These are phyloP conservation scores for Hsuehochloa calcarea DNA, from an alignment of 176 grass and related monocot genomes.

Conservation along the genomic window DNA sequence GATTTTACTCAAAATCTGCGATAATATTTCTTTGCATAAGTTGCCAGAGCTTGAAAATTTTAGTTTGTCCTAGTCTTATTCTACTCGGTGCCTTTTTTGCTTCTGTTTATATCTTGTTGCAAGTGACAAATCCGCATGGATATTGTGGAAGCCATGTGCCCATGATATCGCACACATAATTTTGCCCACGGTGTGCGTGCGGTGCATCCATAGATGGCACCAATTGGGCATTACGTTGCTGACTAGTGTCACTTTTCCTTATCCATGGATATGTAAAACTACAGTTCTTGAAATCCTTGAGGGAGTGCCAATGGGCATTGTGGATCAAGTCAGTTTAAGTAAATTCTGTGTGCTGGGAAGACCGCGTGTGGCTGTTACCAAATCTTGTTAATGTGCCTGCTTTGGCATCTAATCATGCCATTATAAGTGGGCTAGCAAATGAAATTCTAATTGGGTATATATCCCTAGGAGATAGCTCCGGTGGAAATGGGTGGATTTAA, in stretches of 20 bases:
- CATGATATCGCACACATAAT: background rate
- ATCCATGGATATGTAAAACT: background rate
- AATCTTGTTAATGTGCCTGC: background rate
- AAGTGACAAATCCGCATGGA: background rate
- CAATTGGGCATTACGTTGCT: background rate
- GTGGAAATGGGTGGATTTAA: background rate
- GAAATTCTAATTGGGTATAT: background rate
- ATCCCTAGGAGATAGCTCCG: background rate
- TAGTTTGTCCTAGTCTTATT: background rate
- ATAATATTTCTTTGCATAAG: background rate
- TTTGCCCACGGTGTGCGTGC: background rate
- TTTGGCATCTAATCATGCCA: background rate
- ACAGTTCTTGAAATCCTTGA: background rate
- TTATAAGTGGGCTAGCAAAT: background rate
- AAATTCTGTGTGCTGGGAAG: background rate
- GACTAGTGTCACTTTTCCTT: background rate
- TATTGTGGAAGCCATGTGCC: background rate
- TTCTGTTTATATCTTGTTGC: slow-evolving; percentile 21
- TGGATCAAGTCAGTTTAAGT: background rate
- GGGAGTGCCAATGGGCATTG: background rate
- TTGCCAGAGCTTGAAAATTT: slow-evolving; percentile 14
- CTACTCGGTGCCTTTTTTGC: background rate
- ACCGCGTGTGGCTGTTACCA: background rate
- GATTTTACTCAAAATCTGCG: background rate
- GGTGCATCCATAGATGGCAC: background rate